Evolutionary conservation across 2,329 filamentous ascomycete genomes (phyloP), one percentile per base, ranked within the genome.

Genomic region (Fusarium albosuccineum): DNA sequence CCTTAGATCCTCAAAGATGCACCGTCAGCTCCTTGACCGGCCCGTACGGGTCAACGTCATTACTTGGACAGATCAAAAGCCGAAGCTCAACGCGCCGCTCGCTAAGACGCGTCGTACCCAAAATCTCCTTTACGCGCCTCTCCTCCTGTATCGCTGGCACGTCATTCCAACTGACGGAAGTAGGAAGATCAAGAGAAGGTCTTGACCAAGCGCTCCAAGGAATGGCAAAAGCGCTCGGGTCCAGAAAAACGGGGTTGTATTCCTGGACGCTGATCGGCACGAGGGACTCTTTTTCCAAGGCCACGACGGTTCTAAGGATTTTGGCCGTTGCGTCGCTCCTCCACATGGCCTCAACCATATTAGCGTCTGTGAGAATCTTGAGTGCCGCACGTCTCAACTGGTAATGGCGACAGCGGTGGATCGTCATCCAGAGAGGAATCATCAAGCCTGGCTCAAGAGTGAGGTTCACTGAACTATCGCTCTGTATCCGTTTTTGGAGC

Each of bases 291-390:
- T 66, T 71, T 33, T 68, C 73, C 7, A 70, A 40, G 8, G 53
- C 39, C 9, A 75, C 49, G 5, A 72, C 13, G 10, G 46, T 58
- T 9, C 66, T 63, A 0, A 67, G 60, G 4, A 68, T 68, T 4
- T 46, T 52, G 8, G 69, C 70, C 2, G 68, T 60, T 10, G 58
- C 66, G 4, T 57, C 62, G 34, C 74, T 76, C 41, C 67, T 65
- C 74, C 74, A 76, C 52, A 74, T 62, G 1, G 73, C 75, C 40
- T 76, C 74, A 14, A 73, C 68, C 9, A 73, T 45, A 13, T 73
- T 71, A 6, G 58, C 14, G 9, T 52, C 44, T 5, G 40, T n/a
- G 5, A 76, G 54, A 6, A 75, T 51, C n/a, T 41, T 37, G 13
- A 75, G 36, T 6, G 67, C 70, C 14, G 65, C 52, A 9, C 70